A percentile compares a stretch with the other conserved stretches of the same genome.
Conservation (phyloP, 2,329 filamentous ascomycete species). For the Colletotrichum orbiculare region DNA sequence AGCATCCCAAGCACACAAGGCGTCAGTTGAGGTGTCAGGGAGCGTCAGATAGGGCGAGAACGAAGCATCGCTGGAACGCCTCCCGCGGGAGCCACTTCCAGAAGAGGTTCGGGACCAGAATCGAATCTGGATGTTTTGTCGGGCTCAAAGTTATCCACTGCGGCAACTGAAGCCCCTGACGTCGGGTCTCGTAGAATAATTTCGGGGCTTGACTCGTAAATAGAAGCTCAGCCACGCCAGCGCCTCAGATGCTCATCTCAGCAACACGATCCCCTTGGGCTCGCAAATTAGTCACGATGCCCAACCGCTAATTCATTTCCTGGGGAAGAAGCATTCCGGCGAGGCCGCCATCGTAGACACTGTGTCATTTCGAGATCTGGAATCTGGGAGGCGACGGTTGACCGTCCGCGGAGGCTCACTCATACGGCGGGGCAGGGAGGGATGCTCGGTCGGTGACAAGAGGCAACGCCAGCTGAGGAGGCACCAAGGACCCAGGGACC, state of each 20-base stretch:
- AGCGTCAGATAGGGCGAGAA: conserved; percentile 21
- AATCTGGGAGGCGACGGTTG: conserved; percentile 11
- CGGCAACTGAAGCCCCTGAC: too few species aligned
- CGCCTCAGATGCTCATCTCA: conserved; percentile 30
- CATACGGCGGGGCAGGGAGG: conserved; percentile 6
- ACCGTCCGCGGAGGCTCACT: conserved; percentile 10
- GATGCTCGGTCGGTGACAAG: conserved; percentile 1
- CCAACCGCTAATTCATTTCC: background rate
- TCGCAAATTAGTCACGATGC: conserved; percentile 7
- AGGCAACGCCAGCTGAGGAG: background rate
- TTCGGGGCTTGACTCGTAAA: conserved; percentile 31
- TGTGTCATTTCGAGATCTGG: background rate
- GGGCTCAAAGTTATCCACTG: too few species aligned
- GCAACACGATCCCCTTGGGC: conserved; percentile 11
- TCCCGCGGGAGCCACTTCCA: background rate
- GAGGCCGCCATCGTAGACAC: background rate
- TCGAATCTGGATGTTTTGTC: too few species aligned
- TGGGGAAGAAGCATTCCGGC: conserved; percentile 1
- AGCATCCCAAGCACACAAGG: conserved; percentile 28
- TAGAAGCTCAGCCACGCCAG: conserved; percentile 27
- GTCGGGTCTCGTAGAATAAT: conserved; percentile 20
- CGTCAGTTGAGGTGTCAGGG: conserved; percentile 30
- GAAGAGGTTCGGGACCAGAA: too few species aligned
- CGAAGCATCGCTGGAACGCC: conserved; percentile 15
- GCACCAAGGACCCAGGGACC: background rate